Conservation (phyloP, 2,329 filamentous ascomycete genomes). For the Aspergillus carbonarius region DNA sequence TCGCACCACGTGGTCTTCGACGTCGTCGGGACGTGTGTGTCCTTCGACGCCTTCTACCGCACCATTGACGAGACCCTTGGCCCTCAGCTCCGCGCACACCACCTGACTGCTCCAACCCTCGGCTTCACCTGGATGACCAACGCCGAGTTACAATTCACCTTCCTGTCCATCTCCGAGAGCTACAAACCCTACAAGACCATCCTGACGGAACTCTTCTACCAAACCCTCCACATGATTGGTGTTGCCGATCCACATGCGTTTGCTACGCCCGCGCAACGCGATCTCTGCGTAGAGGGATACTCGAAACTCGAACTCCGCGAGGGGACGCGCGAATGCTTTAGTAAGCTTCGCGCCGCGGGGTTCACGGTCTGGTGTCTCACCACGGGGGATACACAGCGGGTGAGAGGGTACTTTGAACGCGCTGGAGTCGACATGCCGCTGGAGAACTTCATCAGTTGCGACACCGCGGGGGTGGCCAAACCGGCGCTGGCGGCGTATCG, state of each 20-base stretch:
- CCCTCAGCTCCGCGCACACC: conserved; percentile 30
- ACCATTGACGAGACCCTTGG: conserved; percentile 41
- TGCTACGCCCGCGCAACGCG: conserved; percentile 42
- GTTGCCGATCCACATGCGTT: conserved; percentile 39
- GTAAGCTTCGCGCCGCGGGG: conserved; percentile 44
- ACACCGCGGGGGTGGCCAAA: conserved; percentile 50
- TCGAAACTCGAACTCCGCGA: conserved; percentile 32
- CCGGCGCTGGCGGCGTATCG: conserved; percentile 51
- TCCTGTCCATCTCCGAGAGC: conserved; percentile 42
- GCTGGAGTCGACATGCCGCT: conserved; percentile 51
- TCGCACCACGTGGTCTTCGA: conserved; percentile 52
- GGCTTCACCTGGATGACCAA: conserved; percentile 47
- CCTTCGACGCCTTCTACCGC: conserved; percentile 44
- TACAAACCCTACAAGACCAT: conserved; percentile 44
- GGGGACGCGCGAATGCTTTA: conserved; percentile 39
- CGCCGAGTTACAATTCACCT: conserved; percentile 49
- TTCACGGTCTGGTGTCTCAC: conserved; percentile 58
- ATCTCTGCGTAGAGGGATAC: conserved; percentile 40
- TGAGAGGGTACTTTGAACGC: conserved; percentile 54
- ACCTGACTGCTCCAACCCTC: conserved; percentile 40
- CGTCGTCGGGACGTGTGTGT: conserved; percentile 52
- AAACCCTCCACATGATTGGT: conserved; percentile 43
- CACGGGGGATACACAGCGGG: conserved; percentile 51
- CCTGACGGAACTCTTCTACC: conserved; percentile 45
- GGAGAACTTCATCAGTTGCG: conserved; percentile 55